phyloP scores from a whole-genome alignment of 768 basidiomycete genomes.

The Russula sp. region DNA sequence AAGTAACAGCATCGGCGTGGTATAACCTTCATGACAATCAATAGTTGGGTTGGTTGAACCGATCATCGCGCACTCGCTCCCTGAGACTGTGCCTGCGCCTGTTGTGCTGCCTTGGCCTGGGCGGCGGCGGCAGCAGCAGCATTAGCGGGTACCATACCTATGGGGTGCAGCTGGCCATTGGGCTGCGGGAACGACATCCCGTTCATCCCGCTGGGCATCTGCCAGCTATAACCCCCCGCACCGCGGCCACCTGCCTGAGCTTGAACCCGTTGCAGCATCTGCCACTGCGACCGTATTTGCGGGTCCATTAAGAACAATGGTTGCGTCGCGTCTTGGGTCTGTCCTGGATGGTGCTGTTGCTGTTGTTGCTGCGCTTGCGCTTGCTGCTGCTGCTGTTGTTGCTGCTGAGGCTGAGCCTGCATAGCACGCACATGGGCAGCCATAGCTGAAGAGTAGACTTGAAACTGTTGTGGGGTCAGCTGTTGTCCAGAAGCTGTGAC shows the following conservation, averaged over 20 bases:
- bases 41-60: too few species aligned
- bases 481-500: not conserved
- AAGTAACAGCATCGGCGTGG: not conserved
- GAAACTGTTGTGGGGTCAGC: slow-evolving; percentile 14
- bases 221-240: not conserved
- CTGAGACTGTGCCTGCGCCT: slow-evolving; percentile 18
- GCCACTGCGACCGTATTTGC: slow-evolving; percentile 16
- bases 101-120: slow-evolving; percentile 7
- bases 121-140: not conserved
- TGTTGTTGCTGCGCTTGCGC: slow-evolving; percentile 20
- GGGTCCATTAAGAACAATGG: slow-evolving; percentile 23
- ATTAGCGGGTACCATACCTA: not conserved
- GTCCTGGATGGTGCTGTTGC: slow-evolving; percentile 18
- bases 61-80: slow-evolving; percentile 10
- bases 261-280: slow-evolving; percentile 6
- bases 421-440: not conserved
- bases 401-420: not conserved
- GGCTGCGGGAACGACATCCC: slow-evolving; percentile 2
- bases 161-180: not conserved
- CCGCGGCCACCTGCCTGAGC: slow-evolving; percentile 18
- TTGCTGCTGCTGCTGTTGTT: slow-evolving; percentile 18
- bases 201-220: not conserved
- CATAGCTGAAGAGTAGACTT: slow-evolving; percentile 10
- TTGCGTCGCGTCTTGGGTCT: slow-evolving; percentile 23
- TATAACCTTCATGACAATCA: not conserved